Base-by-base conservation (phyloP, 2,329 filamentous ascomycete species). In the Cercospora sp. region DNA sequence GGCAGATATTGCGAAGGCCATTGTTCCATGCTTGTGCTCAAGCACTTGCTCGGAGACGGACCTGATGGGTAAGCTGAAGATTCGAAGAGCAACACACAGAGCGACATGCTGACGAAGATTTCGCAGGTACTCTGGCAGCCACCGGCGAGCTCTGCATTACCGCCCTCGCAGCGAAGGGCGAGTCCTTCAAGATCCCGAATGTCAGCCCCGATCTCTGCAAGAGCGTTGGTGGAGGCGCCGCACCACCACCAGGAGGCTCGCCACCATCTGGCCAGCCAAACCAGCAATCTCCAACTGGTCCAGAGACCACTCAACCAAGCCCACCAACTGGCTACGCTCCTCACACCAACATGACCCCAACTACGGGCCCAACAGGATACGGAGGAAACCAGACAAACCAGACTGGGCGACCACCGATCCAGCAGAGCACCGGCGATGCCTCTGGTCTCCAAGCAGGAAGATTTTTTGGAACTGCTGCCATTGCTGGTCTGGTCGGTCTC, bases 1-100 rank as follows among this genome's bases (percentile, higher is more conserved):
- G 16, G 67, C 75, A 23, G 73, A 71, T 36, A 80, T 84, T 71
- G 73, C 73, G 31, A 70, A 75, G 13, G 72, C 78, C 64, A 85
- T 80, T 82, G 74, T 78, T 3, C 69, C 70, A 2, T 84, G 82
- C 71, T 72, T 82, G 18, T 78, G 79, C 33, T 65, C 67, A 33
- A 72, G 68, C 26, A 70, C 72, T 53, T 84, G 82, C 78, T 75
- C 74, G 4, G 68, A 75, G 6, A 70, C 72, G 1, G 81, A 84
- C 5, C 69, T 79, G 59, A 74, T 77, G 31, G 77, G 80, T 83
- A 80, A 64, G 80, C 18, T n/a, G 36, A 16, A 2, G 2, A 8
- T 42, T n/a, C 12, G n/a, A 5, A 30, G 9, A 55, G 51, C 6
- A 16, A 45, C 1, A 9, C 13, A 5, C 16, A 16, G 2, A n/a